Evolutionary conservation across 441 rosid genomes (phyloP).

Genomic region (Populus trichocarpa): DNA sequence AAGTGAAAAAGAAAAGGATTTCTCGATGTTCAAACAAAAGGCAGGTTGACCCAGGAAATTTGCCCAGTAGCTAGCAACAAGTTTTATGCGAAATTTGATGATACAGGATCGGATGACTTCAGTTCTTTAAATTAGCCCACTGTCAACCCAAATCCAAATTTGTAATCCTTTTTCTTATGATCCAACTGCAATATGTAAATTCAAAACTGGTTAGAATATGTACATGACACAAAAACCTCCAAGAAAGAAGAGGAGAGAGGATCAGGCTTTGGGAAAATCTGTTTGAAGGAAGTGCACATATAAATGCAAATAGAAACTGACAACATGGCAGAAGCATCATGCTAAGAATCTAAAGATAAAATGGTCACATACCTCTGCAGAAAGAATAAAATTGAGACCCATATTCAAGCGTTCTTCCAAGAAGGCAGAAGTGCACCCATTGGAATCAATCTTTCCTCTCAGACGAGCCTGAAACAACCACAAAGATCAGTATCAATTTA

Average conservation of each 20-base stretch:
- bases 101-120: conserved; percentile 1
- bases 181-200: conserved; percentile 54
- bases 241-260: neutral
- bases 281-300: neutral
- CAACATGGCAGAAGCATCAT: neutral
- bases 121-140: conserved; percentile 46
- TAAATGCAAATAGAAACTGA: neutral
- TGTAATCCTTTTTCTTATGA: conserved; percentile 94
- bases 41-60: conserved; percentile 7
- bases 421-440: conserved; percentile 70
- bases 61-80: conserved; percentile 14
- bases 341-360: neutral
- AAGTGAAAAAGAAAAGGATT: conserved; percentile 4
- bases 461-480: conserved; percentile 68
- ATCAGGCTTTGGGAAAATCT: neutral
- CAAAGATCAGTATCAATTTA: neutral
- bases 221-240: no score
- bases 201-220: neutral
- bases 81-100: neutral
- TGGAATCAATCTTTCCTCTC: conserved; percentile 94
- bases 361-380: conserved; percentile 75
- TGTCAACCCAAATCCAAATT: conserved; percentile 91
- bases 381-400: conserved; percentile 86
- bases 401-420: conserved; percentile 85
- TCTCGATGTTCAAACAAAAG: conserved; percentile 19